Conservation (phyloP, 805 yeast genomes). For the Candida loeiensis region DNA sequence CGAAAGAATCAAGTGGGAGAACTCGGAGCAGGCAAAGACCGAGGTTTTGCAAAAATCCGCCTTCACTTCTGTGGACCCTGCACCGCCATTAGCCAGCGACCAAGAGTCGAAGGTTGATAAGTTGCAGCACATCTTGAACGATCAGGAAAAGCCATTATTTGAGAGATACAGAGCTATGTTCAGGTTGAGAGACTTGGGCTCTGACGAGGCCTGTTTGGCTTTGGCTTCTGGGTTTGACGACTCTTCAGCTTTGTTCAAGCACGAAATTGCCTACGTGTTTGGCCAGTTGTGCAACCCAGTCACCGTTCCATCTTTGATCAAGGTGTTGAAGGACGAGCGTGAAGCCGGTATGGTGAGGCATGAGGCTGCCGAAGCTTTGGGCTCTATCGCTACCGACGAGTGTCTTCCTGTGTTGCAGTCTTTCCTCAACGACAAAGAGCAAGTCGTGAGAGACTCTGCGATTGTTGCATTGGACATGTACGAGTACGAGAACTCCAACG, state of each 20-base stretch:
- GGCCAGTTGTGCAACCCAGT: slow-evolving; percentile 96
- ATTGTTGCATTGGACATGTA: slow-evolving; percentile 97
- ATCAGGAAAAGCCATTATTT: slow-evolving; percentile 74
- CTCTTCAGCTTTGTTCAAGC: slow-evolving; percentile 90
- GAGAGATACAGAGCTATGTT: slow-evolving; percentile 98
- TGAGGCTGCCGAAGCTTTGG: slow-evolving; percentile 98
- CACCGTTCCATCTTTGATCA: slow-evolving; percentile 81
- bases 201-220: slow-evolving; percentile 89
- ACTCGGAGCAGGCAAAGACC: slow-evolving; percentile 57
- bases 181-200: slow-evolving; percentile 90
- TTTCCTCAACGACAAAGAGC: slow-evolving; percentile 75
- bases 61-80: slow-evolving; percentile 92
- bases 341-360: slow-evolving; percentile 99
- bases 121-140: slow-evolving; percentile 66
- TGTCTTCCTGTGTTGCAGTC: slow-evolving; percentile 83
- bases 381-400: slow-evolving; percentile 94
- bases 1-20: slow-evolving; percentile 91
- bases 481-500: slow-evolving; percentile 85
- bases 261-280: slow-evolving; percentile 96
- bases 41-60: slow-evolving; percentile 74
- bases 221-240: slow-evolving; percentile 87
- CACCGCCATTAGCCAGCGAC: slow-evolving; percentile 86
- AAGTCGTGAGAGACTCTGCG: slow-evolving; percentile 94
- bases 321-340: slow-evolving; percentile 67
- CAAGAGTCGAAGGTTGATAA: slow-evolving; percentile 55